phyloP scores from a whole-genome alignment of 495 filamentous ascomycete species.

The Aspergillus affinis region DNA sequence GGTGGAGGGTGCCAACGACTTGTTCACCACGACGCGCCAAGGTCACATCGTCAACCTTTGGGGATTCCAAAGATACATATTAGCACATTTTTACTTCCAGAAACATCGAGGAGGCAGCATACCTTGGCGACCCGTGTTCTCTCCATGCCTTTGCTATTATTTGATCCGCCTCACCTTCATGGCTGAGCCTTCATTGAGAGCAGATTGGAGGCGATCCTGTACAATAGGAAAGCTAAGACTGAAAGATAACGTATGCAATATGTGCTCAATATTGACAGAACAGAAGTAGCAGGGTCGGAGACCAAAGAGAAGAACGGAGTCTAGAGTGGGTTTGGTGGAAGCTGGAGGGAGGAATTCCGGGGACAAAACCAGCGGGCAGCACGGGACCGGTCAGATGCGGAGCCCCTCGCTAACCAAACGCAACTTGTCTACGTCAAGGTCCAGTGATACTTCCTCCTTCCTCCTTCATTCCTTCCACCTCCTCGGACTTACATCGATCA shows the following conservation, averaged over 20 bases:
- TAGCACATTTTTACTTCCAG: slow-evolving; percentile 5
- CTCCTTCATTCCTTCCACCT: not conserved
- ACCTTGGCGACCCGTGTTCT: slow-evolving; percentile 59
- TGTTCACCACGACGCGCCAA: slow-evolving; percentile 61
- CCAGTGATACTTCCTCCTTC: slow-evolving; percentile 2
- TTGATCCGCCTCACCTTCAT: slow-evolving; percentile 41
- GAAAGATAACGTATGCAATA: not conserved
- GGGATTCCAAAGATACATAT: slow-evolving; percentile 11
- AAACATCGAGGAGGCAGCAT: slow-evolving; percentile 5
- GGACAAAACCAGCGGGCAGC: not conserved
- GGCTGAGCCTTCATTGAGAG: slow-evolving; percentile 16
- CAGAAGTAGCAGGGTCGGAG: not conserved
- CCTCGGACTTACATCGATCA: not conserved
- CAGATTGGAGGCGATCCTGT: not conserved
- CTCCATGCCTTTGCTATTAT: slow-evolving; percentile 50
- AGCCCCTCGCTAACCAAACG: slow-evolving; percentile 22
- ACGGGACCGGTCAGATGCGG: slow-evolving; percentile 25
- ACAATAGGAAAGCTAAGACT: not conserved
- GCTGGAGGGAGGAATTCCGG: not conserved
- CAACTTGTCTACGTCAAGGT: slow-evolving; percentile 24
- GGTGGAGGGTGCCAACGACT: slow-evolving; percentile 59
- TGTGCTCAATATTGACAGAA: not conserved
- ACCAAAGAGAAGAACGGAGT: not conserved
- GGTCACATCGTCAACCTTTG: slow-evolving; percentile 61
- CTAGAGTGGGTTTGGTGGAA: not conserved